phyloP scores from a whole-genome alignment of 148 eudicot genomes.

The Suaeda aralocaspica region DNA sequence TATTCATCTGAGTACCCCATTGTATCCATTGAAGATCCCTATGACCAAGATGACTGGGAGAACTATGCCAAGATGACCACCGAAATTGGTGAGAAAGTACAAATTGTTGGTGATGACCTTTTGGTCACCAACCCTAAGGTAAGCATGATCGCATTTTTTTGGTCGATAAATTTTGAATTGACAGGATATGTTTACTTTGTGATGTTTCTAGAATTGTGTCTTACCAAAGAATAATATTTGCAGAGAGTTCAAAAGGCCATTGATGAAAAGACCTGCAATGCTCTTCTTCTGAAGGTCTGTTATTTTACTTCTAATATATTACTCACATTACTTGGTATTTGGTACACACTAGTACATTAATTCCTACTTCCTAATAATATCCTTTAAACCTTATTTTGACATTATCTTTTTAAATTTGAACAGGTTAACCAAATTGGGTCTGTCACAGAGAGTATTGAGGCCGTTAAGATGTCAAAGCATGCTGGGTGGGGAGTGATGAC shows the following conservation, averaged over 20 bases:
- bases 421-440: conserved; percentile 98
- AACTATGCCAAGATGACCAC: conserved; percentile 72
- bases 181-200: background rate
- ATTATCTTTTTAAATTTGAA: background rate
- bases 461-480: conserved; percentile 85
- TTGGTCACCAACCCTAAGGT: conserved; percentile 99
- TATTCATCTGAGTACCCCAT: conserved; percentile 81
- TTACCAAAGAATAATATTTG: background rate
- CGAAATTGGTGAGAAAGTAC: conserved; percentile 73
- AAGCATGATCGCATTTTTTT: conserved; percentile 9
- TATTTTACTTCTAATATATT: background rate
- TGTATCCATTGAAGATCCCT: conserved; percentile 94
- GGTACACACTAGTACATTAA: too few relatives aligned
- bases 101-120: conserved; percentile 96
- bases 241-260: conserved; percentile 98
- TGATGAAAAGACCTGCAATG: conserved; percentile 72
- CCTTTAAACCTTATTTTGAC: background rate
- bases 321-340: background rate
- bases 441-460: conserved; percentile 96
- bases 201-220: background rate
- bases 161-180: background rate
- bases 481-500: conserved; percentile 99
- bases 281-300: conserved; percentile 90
- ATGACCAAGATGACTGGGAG: conserved; percentile 98
- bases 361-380: too few relatives aligned